Evolutionary conservation across 495 filamentous ascomycete species (phyloP), one percentile per base, ranked within the genome.

Genomic region (Neurospora sp.): DNA sequence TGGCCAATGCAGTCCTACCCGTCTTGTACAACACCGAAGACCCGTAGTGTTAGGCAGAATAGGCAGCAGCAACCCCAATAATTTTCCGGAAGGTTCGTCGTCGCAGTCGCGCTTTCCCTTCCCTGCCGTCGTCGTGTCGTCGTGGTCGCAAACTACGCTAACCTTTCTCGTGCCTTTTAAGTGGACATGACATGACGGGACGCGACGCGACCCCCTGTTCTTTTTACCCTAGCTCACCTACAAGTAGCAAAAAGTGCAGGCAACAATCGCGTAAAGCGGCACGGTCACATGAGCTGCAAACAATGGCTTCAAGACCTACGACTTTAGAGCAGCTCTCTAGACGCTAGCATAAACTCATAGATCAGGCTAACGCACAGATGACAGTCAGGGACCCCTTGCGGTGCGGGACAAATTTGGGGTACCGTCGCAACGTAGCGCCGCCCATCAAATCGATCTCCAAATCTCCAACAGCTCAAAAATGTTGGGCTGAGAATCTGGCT

Each of bases 211-310:
- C 74, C 74, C 76, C 31, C 31, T 31, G 31, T 31, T 31, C 31
- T 31, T 31, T 31, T 31, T 31, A 31, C 31, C 31, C 31, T 3
- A 31, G 31, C 31, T 31, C 31, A 31, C 2, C 31, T 31, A 31
- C 27, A 2, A 2, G 27, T 31, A 31, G n/a, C 44, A 49, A 60
- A 60, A 60, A 60, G 49, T 27, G 27, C 14, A 66, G 12, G 72
- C 18, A 38, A 72, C 35, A 42, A 54, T 76, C 76, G 76, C 77
- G 77, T 76, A 78, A 78, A 77, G 74, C 76, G 74, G 70, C 69
- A 71, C 73, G 42, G 76, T 76, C 76, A 77, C 74, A 73, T 70
- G 74, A 70, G 35, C 35, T 35, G 35, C 35, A 35, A 35, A 35
- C 35, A 4, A 0, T 0, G 35, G 35, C 35, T 35, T 4, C 35